A percentile compares a stretch with the other conserved stretches of the same genome.
Conservation (phyloP, 2,329 filamentous ascomycete genomes). For the Elsinoe ampelina region DNA sequence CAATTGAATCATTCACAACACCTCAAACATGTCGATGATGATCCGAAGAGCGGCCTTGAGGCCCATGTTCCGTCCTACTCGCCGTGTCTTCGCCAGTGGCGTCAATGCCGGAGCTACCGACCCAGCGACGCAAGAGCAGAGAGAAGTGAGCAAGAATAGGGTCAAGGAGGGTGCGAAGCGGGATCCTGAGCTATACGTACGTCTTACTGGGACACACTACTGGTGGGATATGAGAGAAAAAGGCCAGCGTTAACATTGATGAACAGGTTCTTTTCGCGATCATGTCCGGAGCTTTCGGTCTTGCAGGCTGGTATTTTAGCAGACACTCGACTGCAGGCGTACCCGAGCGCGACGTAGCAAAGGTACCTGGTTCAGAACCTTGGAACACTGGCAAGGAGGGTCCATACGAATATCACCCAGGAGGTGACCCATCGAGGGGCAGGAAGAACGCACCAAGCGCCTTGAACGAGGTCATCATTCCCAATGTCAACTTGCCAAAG, state of each 20-base stretch:
- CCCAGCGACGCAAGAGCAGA: slow-evolving; percentile 36
- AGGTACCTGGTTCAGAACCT: slow-evolving; percentile 72
- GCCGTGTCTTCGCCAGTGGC: slow-evolving; percentile 33
- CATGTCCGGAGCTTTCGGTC: slow-evolving; percentile 79
- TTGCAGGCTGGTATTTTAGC: slow-evolving; percentile 85
- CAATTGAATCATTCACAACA: slow-evolving; percentile 8
- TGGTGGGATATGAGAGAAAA: background rate
- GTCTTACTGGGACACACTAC: slow-evolving; percentile 20
- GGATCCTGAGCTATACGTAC: slow-evolving; percentile 68
- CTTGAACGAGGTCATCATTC: slow-evolving; percentile 87
- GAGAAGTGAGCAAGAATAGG: slow-evolving; percentile 32
- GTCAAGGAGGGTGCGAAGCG: slow-evolving; percentile 56
- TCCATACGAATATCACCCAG: slow-evolving; percentile 62
- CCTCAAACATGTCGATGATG: slow-evolving; percentile 37
- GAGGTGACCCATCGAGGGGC: slow-evolving; percentile 64
- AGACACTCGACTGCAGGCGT: slow-evolving; percentile 75
- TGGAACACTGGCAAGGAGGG: slow-evolving; percentile 65
- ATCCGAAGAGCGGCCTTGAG: slow-evolving; percentile 32
- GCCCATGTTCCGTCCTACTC: slow-evolving; percentile 33
- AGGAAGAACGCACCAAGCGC: slow-evolving; percentile 90
- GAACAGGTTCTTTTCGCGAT: slow-evolving; percentile 78
- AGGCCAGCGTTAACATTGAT: background rate
- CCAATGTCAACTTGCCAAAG: slow-evolving; percentile 86
- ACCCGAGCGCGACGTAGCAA: slow-evolving; percentile 68
- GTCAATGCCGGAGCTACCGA: slow-evolving; percentile 32